Evolutionary conservation across 2,329 filamentous ascomycete species (phyloP), one percentile per base, ranked within the genome.

Genomic region (Geoglossum cookeanum): DNA sequence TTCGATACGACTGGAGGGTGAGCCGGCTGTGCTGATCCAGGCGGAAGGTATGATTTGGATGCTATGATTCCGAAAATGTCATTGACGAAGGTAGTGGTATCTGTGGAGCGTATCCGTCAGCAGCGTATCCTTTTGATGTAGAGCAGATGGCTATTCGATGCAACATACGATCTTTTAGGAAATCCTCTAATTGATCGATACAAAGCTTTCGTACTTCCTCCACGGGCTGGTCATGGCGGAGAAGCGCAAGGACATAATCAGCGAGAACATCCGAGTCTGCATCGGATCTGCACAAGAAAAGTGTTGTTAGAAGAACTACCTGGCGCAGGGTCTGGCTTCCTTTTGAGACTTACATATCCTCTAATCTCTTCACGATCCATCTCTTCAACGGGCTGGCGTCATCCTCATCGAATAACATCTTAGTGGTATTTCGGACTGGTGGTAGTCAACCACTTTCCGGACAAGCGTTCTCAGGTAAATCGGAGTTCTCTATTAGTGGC

Each of bases 251-350:
- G n/a, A 91, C 83, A 66, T 90, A 92, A 64, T 92, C 87, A 52
- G 85, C 86, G 2, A 92, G 80, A 4, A 91, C 85, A 64, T 89
- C 86, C 35, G 83, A 79, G 66, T 92, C 87, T 55, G 85, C 85
- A 64, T 90, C 85, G 32, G 84, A 87, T 56, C 85, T 87, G 61
- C 32, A 57, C 9, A 45, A 15, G n/a, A 22, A 27, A 17, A 45
- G 42, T 47, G 3, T 39, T 59, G 17, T 55, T 27, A 55, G 54
- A 17, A 55, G 6, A 39, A 39, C 4, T 11, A 27, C n/a, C 47
- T n/a, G 35, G 51, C 44, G 32, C 57, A 17, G 37, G 35, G 35
- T 39, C n/a, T 4, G 22, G n/a, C 27, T 30, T 15, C 15, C 52
- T 45, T 33, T 22, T 45, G 51, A 47, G 58, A 72, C 81, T 57